phyloP scores from a whole-genome alignment of 2,329 filamentous ascomycete species.

The Xylaria sp. region DNA sequence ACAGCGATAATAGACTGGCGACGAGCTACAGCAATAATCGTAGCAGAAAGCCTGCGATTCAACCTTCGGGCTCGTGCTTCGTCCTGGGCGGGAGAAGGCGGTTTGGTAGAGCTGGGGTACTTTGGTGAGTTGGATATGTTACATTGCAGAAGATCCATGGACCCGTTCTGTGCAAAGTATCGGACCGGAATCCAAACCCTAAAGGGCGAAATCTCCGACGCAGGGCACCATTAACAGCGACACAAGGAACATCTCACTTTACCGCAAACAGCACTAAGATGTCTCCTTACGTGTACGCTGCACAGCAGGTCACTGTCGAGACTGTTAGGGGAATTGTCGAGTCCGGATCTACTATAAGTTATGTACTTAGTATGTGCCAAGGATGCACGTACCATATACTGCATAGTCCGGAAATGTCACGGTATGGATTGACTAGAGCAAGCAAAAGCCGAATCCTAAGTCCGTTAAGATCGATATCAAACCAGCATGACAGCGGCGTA shows the following conservation, averaged over 20 bases:
- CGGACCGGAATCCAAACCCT: conserved; percentile 25
- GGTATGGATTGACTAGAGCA: neutral
- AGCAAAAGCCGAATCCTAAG: neutral
- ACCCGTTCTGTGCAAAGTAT: conserved; percentile 24
- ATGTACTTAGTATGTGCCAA: too few species aligned
- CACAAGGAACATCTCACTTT: conserved; percentile 32
- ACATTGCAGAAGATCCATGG: conserved; percentile 31
- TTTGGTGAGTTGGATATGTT: conserved; percentile 32
- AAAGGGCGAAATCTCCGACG: conserved; percentile 37
- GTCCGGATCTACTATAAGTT: conserved; percentile 24
- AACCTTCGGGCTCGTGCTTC: conserved; percentile 24
- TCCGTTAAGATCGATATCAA: neutral
- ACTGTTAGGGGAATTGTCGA: conserved; percentile 23
- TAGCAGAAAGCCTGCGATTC: conserved; percentile 18
- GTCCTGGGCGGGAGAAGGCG: conserved; percentile 2
- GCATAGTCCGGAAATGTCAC: conserved; percentile 2
- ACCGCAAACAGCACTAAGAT: conserved; percentile 2
- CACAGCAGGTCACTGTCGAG: conserved; percentile 13
- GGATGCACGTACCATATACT: conserved; percentile 4
- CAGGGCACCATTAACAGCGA: conserved; percentile 30
- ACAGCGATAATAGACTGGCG: neutral
- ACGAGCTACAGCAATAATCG: conserved; percentile 7
- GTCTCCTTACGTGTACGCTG: conserved; percentile 11
- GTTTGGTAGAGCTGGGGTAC: conserved; percentile 21
- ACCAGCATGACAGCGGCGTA: neutral